A percentile compares a stretch with the other conserved stretches of the same genome.
Evolutionary conservation across 805 yeast genomes (phyloP).

Genomic region (Wickerhamiella nectarea): DNA sequence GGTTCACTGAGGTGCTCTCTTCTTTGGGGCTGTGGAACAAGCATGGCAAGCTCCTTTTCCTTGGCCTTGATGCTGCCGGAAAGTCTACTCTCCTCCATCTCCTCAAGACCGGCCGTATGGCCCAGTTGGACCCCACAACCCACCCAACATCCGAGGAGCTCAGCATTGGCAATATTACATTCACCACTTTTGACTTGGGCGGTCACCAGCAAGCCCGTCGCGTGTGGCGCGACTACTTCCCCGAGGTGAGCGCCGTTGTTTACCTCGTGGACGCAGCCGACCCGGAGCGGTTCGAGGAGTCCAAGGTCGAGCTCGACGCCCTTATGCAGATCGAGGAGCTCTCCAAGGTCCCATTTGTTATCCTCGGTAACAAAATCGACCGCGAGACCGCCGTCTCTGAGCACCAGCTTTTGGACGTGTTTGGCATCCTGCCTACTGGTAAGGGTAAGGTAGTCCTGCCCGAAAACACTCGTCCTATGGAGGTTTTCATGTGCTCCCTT

Average conservation of each 20-base stretch:
- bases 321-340: constrained; percentile 87
- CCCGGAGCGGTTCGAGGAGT: constrained; percentile 86
- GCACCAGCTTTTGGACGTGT: constrained; percentile 79
- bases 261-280: constrained; percentile 96
- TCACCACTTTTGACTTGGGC: constrained; percentile 96
- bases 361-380: constrained; percentile 94
- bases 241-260: constrained; percentile 96
- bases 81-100: constrained; percentile 81
- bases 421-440: constrained; percentile 86
- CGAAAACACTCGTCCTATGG: constrained; percentile 76
- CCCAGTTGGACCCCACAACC: constrained; percentile 92
- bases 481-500: constrained; percentile 93
- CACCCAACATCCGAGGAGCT: constrained; percentile 97
- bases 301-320: constrained; percentile 88
- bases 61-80: constrained; percentile 97
- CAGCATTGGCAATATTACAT: constrained; percentile 89
- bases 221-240: constrained; percentile 98
- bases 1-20: constrained; percentile 63
- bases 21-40: constrained; percentile 80
- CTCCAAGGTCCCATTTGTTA: constrained; percentile 74
- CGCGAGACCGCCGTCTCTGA: constrained; percentile 89
- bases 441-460: constrained; percentile 58
- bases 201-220: constrained; percentile 99
- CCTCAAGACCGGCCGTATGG: constrained; percentile 89
- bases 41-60: constrained; percentile 88